A percentile compares a stretch with the other conserved stretches of the same genome.
Evolutionary conservation across 352 stramenopile genomes (phyloP).

Genomic region (Globisporangium irregulare): DNA sequence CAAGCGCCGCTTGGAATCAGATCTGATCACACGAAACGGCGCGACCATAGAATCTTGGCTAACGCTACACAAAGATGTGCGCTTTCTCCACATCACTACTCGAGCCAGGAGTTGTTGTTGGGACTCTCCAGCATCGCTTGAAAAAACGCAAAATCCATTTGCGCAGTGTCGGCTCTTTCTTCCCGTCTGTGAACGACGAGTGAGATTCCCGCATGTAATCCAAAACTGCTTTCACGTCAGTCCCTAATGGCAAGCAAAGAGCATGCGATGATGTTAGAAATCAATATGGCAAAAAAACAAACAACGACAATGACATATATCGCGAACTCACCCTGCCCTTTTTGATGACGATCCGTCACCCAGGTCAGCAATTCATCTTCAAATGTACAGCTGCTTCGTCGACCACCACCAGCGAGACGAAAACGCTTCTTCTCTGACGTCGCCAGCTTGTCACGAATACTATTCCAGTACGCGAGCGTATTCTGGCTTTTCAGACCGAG

Average conservation of each 20-base stretch:
- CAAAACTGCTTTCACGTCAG: constrained; percentile 62
- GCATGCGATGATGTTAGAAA: constrained; percentile 1
- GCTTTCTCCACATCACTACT: constrained; percentile 42
- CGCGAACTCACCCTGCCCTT: constrained; percentile 35
- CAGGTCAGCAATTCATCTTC: constrained; percentile 73
- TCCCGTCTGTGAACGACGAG: constrained; percentile 66
- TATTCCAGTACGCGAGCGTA: constrained; percentile 72
- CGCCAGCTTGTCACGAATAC: constrained; percentile 70
- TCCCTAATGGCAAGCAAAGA: constrained; percentile 27
- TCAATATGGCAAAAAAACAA: background rate
- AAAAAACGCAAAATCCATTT: constrained; percentile 85
- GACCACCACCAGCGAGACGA: constrained; percentile 57
- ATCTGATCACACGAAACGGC: constrained; percentile 4
- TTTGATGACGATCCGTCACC: constrained; percentile 66
- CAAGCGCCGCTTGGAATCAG: background rate
- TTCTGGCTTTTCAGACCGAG: constrained; percentile 70
- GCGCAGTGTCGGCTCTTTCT: constrained; percentile 75
- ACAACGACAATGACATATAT: background rate
- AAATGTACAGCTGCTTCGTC: constrained; percentile 67
- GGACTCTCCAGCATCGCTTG: constrained; percentile 61
- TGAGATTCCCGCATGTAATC: constrained; percentile 69
- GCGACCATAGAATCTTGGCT: background rate
- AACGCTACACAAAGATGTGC: constrained; percentile 51
- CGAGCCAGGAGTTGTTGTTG: constrained; percentile 18
- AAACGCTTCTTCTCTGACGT: constrained; percentile 75